These are phyloP conservation scores for Mycena floridula DNA, from an alignment of 768 basidiomycete species.

Conservation along the genomic window DNA sequence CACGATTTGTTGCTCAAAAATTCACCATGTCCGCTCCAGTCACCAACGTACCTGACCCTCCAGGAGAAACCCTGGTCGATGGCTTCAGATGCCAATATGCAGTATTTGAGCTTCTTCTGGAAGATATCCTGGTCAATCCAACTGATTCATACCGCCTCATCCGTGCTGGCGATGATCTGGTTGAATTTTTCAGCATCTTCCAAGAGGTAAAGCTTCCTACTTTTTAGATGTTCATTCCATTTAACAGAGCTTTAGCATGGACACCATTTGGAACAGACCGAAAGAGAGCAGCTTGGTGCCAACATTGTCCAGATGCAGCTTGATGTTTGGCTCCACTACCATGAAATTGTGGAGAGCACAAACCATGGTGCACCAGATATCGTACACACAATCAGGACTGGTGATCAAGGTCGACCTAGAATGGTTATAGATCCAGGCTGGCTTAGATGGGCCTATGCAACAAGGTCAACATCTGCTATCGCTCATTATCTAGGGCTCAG, in stretches of 20 bases:
- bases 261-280: not conserved
- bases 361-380: slow-evolving; percentile 1
- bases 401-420: slow-evolving; percentile 15
- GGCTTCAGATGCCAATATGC: not conserved
- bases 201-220: not conserved
- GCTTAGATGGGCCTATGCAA: slow-evolving; percentile 4
- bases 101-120: not conserved
- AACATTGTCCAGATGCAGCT: not conserved
- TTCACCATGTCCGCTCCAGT: too few species aligned
- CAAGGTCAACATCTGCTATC: not conserved
- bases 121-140: not conserved
- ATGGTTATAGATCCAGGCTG: slow-evolving; percentile 16
- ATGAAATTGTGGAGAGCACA: not conserved
- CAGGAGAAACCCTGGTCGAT: too few species aligned
- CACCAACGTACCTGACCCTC: too few species aligned
- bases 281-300: not conserved
- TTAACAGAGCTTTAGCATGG: not conserved
- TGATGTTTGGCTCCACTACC: not conserved
- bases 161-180: not conserved
- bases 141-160: not conserved
- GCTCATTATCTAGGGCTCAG: not conserved
- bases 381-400: slow-evolving; percentile 3
- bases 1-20: too few species aligned
- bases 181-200: not conserved
- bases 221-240: not conserved